Evolutionary conservation across 176 grass and related monocot species (phyloP), one percentile per base, ranked within the genome.

Genomic region (Cenchrus fungigraminus): DNA sequence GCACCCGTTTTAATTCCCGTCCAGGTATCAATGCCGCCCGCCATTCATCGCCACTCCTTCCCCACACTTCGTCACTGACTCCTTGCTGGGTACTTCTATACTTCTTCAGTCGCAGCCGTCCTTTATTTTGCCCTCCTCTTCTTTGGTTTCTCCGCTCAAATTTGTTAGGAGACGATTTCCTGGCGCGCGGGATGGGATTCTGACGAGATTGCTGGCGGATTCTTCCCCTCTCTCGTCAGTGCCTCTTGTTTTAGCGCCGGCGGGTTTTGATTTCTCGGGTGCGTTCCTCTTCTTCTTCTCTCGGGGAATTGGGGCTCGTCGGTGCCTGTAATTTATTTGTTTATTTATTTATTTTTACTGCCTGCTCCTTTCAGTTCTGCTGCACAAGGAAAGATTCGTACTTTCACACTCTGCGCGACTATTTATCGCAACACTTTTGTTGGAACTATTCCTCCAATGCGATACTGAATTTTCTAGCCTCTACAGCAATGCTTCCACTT

Each of bases 11-110:
- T 74, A 58, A 71, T 78, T 79, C 32, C 32, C 65, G 68, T 74
- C 34, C 54, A 90, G 94, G 87, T 90, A 90, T 97, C 81, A 94
- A 88, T 90, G 91, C 77, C 46, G 91, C 77, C 46, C 52, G 28
- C 68, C 85, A 74, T 80, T 86, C 66, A 67, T 73, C 22, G 6
- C 74, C 40, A 4, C 43, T 57, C 19, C 3, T 34, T 29, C 46
- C 45, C 75, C 74, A 68, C 74, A 47, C 22, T 71, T 71, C 44
- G 10, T 75, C 79, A 55, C 22, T 52, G 46, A 62, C 71, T 73
- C 13, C 71, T 50, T 43, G 20, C n/a, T 40, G 46, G 4, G 59
- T 25, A 61, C 59, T 11, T 25, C 59, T 58, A 0, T 9, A 6
- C 45, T 9, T 40, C 0, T 40, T 40, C 37, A 40, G 37, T 40